These are phyloP conservation scores for Acacia acuminata DNA, from an alignment of 306 rosid genomes.

Conservation along the genomic window DNA sequence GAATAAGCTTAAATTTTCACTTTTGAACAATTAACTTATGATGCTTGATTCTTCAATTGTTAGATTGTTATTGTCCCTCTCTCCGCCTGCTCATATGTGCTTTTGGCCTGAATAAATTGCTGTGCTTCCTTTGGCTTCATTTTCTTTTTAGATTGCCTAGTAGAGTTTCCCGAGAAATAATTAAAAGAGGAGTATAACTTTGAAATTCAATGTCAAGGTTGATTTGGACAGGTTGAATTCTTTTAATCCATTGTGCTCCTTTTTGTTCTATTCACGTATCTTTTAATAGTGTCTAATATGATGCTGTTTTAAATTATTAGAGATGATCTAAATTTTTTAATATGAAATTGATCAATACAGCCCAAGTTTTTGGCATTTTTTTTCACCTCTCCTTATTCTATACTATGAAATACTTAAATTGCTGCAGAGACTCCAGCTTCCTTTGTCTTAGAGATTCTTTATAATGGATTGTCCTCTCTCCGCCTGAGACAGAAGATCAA, in stretches of 20 bases:
- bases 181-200: too few relatives aligned
- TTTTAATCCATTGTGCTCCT: background rate
- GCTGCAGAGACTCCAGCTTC: background rate
- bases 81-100: too few relatives aligned
- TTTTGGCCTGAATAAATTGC: too few relatives aligned
- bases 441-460: background rate
- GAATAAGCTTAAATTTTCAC: background rate
- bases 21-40: background rate
- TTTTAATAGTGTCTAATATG: background rate
- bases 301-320: background rate
- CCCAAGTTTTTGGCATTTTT: background rate
- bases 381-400: background rate
- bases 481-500: background rate
- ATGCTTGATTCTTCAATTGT: background rate
- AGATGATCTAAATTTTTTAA: background rate
- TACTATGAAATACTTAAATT: background rate
- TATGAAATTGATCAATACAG: background rate
- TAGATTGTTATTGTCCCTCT: too few relatives aligned
- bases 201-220: background rate
- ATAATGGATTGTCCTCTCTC: background rate
- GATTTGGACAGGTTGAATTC: background rate
- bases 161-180: background rate
- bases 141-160: background rate
- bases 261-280: background rate
- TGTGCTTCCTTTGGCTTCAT: too few relatives aligned